These are phyloP conservation scores for Thelonectria blattea DNA, from an alignment of 2,329 filamentous ascomycete species.

Conservation along the genomic window DNA sequence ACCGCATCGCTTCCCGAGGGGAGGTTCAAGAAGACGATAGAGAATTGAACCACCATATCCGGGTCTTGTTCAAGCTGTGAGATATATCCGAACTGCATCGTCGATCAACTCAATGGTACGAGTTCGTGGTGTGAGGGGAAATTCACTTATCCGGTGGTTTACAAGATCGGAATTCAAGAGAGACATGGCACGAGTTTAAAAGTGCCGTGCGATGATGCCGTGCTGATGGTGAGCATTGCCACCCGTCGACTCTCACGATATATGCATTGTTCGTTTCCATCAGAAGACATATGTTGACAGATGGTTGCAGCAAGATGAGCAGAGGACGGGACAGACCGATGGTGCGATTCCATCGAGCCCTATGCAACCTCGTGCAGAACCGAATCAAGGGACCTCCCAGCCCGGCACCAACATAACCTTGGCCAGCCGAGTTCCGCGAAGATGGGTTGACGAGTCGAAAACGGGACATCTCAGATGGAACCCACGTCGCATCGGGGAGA, in stretches of 20 bases:
- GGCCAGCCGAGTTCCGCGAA: background rate
- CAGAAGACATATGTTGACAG: background rate
- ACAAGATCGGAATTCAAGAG: background rate
- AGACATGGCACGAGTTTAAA: background rate
- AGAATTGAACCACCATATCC: no score
- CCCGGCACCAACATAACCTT: background rate
- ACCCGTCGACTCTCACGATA: background rate
- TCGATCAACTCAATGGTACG: background rate
- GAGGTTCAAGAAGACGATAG: no score
- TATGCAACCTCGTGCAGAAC: slow-evolving; percentile 6
- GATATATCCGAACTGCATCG: background rate
- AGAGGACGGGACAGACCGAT: slow-evolving; percentile 3
- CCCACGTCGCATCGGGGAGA: slow-evolving; percentile 22
- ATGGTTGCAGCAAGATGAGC: background rate
- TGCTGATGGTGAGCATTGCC: background rate
- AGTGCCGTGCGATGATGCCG: background rate
- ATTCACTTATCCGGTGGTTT: background rate
- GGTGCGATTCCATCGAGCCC: slow-evolving; percentile 8
- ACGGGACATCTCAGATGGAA: slow-evolving; percentile 10
- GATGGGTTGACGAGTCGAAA: slow-evolving; percentile 11
- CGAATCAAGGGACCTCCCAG: background rate
- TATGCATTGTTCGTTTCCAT: background rate
- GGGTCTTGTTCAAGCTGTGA: background rate
- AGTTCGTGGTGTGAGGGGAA: background rate
- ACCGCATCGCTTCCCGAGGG: no score